Evolutionary conservation across 352 stramenopile species (phyloP), one percentile per base, ranked within the genome.

Genomic region (Globisporangium cederbergense): DNA sequence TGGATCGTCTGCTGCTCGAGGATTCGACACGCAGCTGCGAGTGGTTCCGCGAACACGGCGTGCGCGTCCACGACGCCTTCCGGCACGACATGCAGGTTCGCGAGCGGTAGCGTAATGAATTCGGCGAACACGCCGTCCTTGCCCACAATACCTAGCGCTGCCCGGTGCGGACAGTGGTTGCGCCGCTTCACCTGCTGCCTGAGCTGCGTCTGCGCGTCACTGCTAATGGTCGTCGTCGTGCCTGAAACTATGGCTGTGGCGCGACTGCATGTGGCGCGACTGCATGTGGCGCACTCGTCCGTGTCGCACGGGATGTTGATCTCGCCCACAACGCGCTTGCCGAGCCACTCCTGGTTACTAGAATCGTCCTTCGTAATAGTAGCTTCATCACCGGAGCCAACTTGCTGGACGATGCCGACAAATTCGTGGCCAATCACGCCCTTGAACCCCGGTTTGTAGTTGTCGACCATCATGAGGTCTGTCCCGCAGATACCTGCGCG

Each of bases 271-370:
- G 62, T 78, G 13, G 20, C 42, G 66, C 86, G 25, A 28, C 25
- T 28, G 58, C 75, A 81, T 32, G 62, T 78, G 13, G 20, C 42
- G 66, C 86, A 95, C 10, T 82, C 77, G 14, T 62, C 60, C 47
- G 78, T 68, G 22, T 84, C 76, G 62, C 90, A 97, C 25, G 86
- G 81, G 54, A 97, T 71, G 68, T 98, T 98, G 54, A 98, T 97
- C 72, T 98, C 92, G 18, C 86, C 92, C 30, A 96, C 93, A 28
- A 97, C 90, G 34, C 92, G 88, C 66, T 93, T 81, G 18, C 83
- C 82, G 0, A 96, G 58, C 85, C 81, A 86, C n/a, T 51, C 13
- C 42, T 49, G n/a, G 4, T 62, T 18, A 22, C 60, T 11, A n/a
- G 60, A 22, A 18, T 54, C 18, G 66, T 62, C 13, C 52, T 64